Conservation (phyloP, 768 basidiomycete genomes). For the Podaxis sp. region DNA sequence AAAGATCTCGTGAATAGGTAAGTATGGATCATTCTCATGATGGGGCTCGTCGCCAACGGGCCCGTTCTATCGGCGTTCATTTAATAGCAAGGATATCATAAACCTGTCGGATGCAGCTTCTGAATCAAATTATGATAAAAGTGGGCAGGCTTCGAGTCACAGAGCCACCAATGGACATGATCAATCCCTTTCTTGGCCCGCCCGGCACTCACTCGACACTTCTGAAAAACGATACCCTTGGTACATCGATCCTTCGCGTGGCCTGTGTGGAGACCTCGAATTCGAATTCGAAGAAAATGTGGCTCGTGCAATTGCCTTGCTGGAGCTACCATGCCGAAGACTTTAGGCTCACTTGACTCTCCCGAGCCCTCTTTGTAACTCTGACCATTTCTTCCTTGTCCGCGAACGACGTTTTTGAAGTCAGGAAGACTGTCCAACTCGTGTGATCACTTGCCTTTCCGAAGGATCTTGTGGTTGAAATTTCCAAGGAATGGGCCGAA, state of each 20-base stretch:
- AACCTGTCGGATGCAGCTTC: conserved; percentile 3
- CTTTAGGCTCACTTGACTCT: neutral
- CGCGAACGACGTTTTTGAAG: neutral
- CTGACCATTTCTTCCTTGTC: neutral
- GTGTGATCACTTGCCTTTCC: neutral
- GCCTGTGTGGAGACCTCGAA: neutral
- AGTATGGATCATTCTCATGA: conserved; percentile 4
- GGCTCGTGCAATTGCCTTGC: neutral
- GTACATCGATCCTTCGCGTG: neutral
- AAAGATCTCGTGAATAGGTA: neutral
- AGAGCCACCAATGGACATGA: conserved; percentile 4
- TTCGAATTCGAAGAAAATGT: no score
- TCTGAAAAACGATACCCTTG: neutral
- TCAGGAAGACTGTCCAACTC: conserved; percentile 5
- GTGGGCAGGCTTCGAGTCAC: conserved; percentile 2
- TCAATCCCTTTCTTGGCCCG: neutral
- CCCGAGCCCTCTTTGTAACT: neutral
- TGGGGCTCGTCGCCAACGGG: conserved; percentile 2
- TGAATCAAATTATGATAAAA: neutral
- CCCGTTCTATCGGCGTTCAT: conserved; percentile 5
- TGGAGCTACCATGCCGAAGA: neutral
- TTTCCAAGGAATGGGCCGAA: neutral
- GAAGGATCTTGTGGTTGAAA: neutral
- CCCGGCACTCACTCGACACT: neutral
- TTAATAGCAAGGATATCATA: neutral